phyloP scores from a whole-genome alignment of 768 basidiomycete species.

The Kwoniella heveanensis region DNA sequence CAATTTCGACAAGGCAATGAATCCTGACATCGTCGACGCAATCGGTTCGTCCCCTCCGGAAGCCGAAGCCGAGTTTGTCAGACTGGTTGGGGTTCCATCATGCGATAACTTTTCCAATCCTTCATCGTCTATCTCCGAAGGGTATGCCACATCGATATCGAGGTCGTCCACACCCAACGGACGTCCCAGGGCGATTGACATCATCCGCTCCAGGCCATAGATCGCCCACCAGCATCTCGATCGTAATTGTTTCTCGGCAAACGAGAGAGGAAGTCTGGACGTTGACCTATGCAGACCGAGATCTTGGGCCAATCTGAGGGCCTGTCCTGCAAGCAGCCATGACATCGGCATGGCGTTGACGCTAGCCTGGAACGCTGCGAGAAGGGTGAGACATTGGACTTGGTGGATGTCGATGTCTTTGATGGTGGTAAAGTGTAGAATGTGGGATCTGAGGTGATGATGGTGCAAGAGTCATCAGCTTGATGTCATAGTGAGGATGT shows the following conservation, averaged over 20 bases:
- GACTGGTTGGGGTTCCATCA: constrained; percentile 58
- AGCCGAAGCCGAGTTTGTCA: background rate
- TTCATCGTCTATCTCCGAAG: constrained; percentile 81
- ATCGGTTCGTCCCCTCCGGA: constrained; percentile 45
- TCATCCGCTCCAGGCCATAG: constrained; percentile 77
- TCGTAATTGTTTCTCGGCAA: constrained; percentile 84
- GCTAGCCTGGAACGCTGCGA: constrained; percentile 85
- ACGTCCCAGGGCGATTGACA: constrained; percentile 83
- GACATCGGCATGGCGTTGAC: constrained; percentile 92
- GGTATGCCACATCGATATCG: constrained; percentile 86
- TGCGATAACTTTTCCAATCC: constrained; percentile 65
- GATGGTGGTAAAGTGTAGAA: constrained; percentile 88
- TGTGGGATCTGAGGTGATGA: constrained; percentile 66
- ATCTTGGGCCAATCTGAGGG: constrained; percentile 84
- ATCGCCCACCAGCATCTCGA: constrained; percentile 94
- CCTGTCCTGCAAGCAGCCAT: constrained; percentile 89
- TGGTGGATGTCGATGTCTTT: constrained; percentile 80
- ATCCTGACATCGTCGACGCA: constrained; percentile 76
- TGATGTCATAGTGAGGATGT: no score
- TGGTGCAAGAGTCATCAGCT: constrained; percentile 8
- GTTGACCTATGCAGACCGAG: constrained; percentile 88
- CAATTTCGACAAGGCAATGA: constrained; percentile 71
- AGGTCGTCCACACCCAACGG: constrained; percentile 85
- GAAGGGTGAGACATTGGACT: constrained; percentile 84
- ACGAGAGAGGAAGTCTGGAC: constrained; percentile 67